These are phyloP conservation scores for Ceratobasidium sp. DNA, from an alignment of 1,284 basidiomycete species.

Conservation along the genomic window DNA sequence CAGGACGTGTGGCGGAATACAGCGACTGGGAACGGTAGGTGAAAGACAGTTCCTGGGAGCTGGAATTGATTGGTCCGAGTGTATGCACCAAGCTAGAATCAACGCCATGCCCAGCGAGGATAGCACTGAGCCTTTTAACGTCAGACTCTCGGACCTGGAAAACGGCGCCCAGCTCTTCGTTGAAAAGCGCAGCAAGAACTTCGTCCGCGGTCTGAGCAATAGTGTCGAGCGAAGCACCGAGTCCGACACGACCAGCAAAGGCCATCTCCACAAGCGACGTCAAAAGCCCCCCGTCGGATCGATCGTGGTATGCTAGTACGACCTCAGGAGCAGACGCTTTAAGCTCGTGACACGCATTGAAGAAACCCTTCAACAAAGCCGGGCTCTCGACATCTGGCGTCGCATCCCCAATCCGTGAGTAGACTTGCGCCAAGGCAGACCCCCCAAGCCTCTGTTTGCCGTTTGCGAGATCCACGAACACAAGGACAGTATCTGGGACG, in stretches of 20 bases:
- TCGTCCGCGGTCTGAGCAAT: constrained; percentile 64
- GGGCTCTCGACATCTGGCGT: constrained; percentile 92
- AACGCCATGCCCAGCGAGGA: constrained; percentile 80
- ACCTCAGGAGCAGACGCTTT: constrained; percentile 71
- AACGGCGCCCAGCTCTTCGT: constrained; percentile 96
- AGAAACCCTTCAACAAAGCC: constrained; percentile 82
- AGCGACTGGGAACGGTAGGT: constrained; percentile 66
- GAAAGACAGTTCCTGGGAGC: constrained; percentile 69
- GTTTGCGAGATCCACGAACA: constrained; percentile 91
- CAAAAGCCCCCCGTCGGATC: constrained; percentile 96
- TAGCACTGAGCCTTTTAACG: constrained; percentile 69
- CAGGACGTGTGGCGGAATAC: constrained; percentile 75
- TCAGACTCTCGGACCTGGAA: constrained; percentile 83
- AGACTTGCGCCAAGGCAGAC: constrained; percentile 96
- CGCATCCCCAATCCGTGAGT: constrained; percentile 90
- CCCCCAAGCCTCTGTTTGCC: constrained; percentile 92
- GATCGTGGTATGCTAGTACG: constrained; percentile 96
- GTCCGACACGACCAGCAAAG: constrained; percentile 91
- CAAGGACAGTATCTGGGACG: constrained; percentile 74
- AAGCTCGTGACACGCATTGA: constrained; percentile 79
- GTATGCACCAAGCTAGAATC: constrained; percentile 79
- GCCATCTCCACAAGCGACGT: constrained; percentile 95
- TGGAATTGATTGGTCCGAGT: constrained; percentile 76
- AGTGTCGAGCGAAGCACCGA: constrained; percentile 75
- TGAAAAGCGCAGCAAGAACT: constrained; percentile 84